Evolutionary conservation across 352 stramenopile genomes (phyloP), one percentile per base, ranked within the genome.

Genomic region (Phytophthora sp.): DNA sequence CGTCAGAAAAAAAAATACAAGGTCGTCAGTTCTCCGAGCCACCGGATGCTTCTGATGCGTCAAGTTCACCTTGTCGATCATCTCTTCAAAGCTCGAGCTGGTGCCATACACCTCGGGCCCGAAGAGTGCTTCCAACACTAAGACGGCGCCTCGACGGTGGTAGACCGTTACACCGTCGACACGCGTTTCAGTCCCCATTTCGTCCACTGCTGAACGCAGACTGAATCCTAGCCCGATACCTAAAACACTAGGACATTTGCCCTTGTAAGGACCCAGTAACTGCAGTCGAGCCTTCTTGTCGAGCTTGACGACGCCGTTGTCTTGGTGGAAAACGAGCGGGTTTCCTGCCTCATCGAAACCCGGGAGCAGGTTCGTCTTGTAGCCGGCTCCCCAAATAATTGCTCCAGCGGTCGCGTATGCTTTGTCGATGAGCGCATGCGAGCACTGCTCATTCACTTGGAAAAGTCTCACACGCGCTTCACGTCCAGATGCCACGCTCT

Each of bases 161-260:
- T 96, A 97, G n/a, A 96, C 86, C 0, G 89, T 93, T 23, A 95
- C 82, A 7, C 88, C 88, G 42, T 96, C 88, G 2, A 88, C 86
- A 36, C 85, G 74, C 31, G 82, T 96, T 63, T 86, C 79, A 4
- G 23, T 77, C 20, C 72, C 84, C 87, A 93, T 94, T 76, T 93
- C 84, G 52, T 96, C 88, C 13, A 95, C 72, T 11, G 76, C 65
- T 39, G 86, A 84, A 39, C 79, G 79, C 18, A 96, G 65, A 66
- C 84, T 89, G 62, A 92, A 97, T 5, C 88, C 89, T 12, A 96
- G 56, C 20, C 89, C 90, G 16, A 93, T 68, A 12, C 89, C 89
- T 21, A 91, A 73, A 8, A 96, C 42, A 63, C 56, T 77, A 23
- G 70, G 65, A 15, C 35, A 26, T n/a, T 76, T 65, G 24, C 35